Conservation (phyloP, 352 stramenopile genomes). For the Pythium scleroteichum region DNA sequence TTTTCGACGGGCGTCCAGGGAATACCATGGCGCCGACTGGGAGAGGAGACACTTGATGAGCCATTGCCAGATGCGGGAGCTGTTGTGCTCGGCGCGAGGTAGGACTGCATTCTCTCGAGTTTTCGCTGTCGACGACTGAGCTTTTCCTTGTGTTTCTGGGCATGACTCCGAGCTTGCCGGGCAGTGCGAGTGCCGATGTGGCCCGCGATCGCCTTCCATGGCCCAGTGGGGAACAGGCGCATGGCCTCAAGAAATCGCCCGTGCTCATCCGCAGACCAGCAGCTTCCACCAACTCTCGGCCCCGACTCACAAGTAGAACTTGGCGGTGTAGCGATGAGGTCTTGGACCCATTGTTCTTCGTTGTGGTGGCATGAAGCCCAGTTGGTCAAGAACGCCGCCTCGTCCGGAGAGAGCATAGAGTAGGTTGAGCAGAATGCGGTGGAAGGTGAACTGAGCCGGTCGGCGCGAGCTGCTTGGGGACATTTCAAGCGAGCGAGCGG, state of each 20-base stretch:
- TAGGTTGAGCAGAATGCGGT: too few species aligned
- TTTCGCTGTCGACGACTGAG: conserved; percentile 14
- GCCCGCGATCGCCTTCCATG: conserved; percentile 14
- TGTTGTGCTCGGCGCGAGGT: not conserved
- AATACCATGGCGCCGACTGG: conserved; percentile 1
- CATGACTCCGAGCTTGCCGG: conserved; percentile 17
- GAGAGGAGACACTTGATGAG: not conserved
- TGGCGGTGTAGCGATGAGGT: not conserved
- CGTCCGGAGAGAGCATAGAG: not conserved
- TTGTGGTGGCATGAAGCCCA: not conserved
- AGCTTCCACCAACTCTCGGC: too few species aligned
- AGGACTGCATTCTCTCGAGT: conserved; percentile 15
- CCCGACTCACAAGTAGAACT: too few species aligned
- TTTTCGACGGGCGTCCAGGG: conserved; percentile 49
- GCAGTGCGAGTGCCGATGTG: conserved; percentile 21
- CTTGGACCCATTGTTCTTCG: not conserved
- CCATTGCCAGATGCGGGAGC: not conserved
- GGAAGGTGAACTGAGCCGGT: too few species aligned
- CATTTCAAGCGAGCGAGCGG: too few species aligned
- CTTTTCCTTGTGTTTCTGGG: conserved; percentile 23
- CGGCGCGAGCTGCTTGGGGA: too few species aligned
- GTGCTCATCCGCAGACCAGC: conserved; percentile 27
- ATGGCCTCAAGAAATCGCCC: conserved; percentile 27
- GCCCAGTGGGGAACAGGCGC: conserved; percentile 15
- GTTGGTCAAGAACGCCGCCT: not conserved